Evolutionary conservation across 176 grass and related monocot genomes (phyloP).

Genomic region (Echinochloa phyllopogon): DNA sequence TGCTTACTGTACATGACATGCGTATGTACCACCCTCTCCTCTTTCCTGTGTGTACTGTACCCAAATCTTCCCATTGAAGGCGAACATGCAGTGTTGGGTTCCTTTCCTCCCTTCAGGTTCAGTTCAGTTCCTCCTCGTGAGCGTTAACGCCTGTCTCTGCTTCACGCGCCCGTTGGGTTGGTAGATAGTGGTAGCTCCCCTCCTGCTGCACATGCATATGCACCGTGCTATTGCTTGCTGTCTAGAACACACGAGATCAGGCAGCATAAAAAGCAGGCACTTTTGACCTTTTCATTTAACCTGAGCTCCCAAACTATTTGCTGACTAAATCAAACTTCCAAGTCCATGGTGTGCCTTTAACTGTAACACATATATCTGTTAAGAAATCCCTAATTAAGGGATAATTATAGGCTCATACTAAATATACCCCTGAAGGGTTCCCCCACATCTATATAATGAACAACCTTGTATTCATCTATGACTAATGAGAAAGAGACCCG

Average conservation of each 20-base stretch:
- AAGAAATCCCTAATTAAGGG: too few species aligned
- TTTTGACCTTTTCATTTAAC: background rate
- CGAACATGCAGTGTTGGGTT: constrained; percentile 18
- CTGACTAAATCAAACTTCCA: background rate
- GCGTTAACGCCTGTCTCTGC: background rate
- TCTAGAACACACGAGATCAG: background rate
- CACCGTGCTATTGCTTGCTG: background rate
- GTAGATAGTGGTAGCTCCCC: background rate
- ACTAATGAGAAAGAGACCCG: too few species aligned
- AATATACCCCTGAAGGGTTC: too few species aligned
- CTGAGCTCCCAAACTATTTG: background rate
- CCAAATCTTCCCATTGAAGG: background rate
- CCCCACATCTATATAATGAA: too few species aligned
- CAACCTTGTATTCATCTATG: too few species aligned
- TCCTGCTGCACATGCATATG: background rate
- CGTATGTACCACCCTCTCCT: too few species aligned
- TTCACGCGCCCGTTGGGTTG: background rate
- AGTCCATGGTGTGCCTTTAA: too few species aligned
- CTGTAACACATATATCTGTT: too few species aligned
- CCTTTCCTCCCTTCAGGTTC: background rate
- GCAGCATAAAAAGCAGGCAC: background rate
- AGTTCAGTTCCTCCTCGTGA: background rate
- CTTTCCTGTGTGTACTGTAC: background rate
- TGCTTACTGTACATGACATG: too few species aligned
- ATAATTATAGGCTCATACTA: too few species aligned